Percentiles rank a stretch among this genome's conserved stretches.
phyloP scores from a whole-genome alignment of 2,329 filamentous ascomycete genomes.

The Claviceps citrina region DNA sequence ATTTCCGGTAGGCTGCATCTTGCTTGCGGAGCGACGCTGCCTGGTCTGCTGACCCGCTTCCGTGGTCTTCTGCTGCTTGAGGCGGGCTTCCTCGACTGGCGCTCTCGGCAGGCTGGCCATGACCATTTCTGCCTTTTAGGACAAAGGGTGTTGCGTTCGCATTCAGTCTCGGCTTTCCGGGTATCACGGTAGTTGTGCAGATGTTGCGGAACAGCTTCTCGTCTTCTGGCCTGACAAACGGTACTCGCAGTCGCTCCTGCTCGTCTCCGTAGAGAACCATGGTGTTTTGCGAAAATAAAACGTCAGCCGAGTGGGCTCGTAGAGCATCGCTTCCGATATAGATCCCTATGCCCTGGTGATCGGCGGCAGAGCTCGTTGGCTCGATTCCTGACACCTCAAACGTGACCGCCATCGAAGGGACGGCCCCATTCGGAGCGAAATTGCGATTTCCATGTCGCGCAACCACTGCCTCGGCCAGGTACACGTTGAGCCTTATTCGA shows the following conservation, averaged over 20 bases:
- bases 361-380: conserved; percentile 19
- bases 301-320: conserved; percentile 71
- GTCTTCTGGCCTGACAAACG: conserved; percentile 83
- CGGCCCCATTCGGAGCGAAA: conserved; percentile 47
- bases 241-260: conserved; percentile 72
- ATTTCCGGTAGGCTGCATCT: conserved; percentile 20
- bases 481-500: conserved; percentile 65
- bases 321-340: conserved; percentile 83
- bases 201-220: conserved; percentile 67
- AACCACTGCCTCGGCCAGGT: conserved; percentile 79
- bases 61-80: conserved; percentile 7
- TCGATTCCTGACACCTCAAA: conserved; percentile 57
- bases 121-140: conserved; percentile 17
- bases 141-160: conserved; percentile 31
- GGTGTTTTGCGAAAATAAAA: conserved; percentile 82
- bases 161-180: conserved; percentile 44
- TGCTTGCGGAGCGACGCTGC: conserved; percentile 22
- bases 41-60: conserved; percentile 13
- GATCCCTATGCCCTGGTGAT: conserved; percentile 56
- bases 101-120: conserved; percentile 13
- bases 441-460: conserved; percentile 60
- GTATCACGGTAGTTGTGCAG: conserved; percentile 41
- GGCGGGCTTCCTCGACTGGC: not conserved
- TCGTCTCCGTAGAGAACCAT: conserved; percentile 80
- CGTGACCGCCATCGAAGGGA: conserved; percentile 65